Conservation (phyloP, 2,329 filamentous ascomycete species). For the Plectosphaerella plurivora region DNA sequence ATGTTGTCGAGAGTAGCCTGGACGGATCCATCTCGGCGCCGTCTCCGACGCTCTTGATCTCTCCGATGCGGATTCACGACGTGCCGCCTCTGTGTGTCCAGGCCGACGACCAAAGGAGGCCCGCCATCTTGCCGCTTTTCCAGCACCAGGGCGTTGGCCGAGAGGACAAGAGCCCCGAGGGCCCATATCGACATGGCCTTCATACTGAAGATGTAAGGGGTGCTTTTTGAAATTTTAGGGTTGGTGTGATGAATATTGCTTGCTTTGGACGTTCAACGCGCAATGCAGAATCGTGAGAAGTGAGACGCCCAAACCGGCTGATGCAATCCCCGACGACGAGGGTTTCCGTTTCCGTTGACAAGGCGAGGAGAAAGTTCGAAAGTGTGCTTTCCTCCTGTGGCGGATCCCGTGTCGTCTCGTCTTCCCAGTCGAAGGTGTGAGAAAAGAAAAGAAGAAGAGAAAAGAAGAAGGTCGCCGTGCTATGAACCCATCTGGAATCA, state of each 20-base stretch:
- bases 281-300: too few relatives aligned
- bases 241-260: not conserved
- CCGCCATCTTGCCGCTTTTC: constrained; percentile 21
- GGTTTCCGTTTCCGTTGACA: not conserved
- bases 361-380: constrained; percentile 3
- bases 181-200: constrained; percentile 24
- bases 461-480: not conserved
- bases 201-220: constrained; percentile 22
- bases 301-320: too few relatives aligned
- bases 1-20: constrained; percentile 49
- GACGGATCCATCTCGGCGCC: constrained; percentile 25
- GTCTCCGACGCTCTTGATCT: constrained; percentile 28
- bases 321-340: too few relatives aligned
- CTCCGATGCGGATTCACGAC: constrained; percentile 9
- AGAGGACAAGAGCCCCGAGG: constrained; percentile 21
- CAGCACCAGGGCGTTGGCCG: constrained; percentile 21
- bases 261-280: too few relatives aligned
- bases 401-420: not conserved
- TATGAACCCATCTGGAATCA: not conserved
- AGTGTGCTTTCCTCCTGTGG: not conserved
- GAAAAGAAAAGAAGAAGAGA: not conserved
- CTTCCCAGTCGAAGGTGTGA: too few relatives aligned
- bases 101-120: constrained; percentile 37
- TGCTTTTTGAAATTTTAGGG: not conserved
- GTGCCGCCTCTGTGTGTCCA: constrained; percentile 36